Evolutionary conservation across 2,329 filamentous ascomycete species (phyloP), one percentile per base, ranked within the genome.

Genomic region (Drechslerella dactyloides): DNA sequence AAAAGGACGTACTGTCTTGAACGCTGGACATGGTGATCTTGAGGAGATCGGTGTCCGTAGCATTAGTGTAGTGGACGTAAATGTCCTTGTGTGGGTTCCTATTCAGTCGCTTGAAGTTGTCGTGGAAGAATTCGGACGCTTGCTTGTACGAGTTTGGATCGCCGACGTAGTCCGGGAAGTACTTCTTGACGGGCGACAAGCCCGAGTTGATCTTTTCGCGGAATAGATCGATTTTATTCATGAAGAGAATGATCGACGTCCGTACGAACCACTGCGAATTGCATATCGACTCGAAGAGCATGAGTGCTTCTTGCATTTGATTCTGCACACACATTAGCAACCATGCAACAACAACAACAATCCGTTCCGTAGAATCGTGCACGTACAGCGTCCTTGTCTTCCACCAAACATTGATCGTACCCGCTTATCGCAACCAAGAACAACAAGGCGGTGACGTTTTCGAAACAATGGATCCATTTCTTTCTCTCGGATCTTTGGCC

Each of bases 381-480:
- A 83, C 91, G 82, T 84, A 96, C 92, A 74, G 93, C 93, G 79
- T 96, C 94, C 80, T 96, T 93, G 79, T 97, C 93, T 81, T 97
- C 93, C 2, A 97, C 91, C 54, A 97, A 82, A 77, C 93, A 96
- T 80, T 97, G 94, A 78, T 97, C 93, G 80, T 97, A 97, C 69
- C 93, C 93, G 74, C 92, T 96, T 76, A 97, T 93, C 53, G 93
- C 93, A 58, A 96, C 93, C 75, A 97, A 85, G 81, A 97, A 97
- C 44, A 97, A 83, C 60, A 97, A 84, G 76, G 91, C 93, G 78
- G 94, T 92, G 74, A 96, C 92, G 75, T 94, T 94, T 79, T 96
- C 92, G 79, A 96, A 96, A 78, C 92, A 94, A 80, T 96, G 92
- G 74, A 96, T 96, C 92, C 92, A 96, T 83, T 96, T 96, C 85